phyloP scores from a whole-genome alignment of 805 yeast genomes.

The Spathaspora passalidarum region DNA sequence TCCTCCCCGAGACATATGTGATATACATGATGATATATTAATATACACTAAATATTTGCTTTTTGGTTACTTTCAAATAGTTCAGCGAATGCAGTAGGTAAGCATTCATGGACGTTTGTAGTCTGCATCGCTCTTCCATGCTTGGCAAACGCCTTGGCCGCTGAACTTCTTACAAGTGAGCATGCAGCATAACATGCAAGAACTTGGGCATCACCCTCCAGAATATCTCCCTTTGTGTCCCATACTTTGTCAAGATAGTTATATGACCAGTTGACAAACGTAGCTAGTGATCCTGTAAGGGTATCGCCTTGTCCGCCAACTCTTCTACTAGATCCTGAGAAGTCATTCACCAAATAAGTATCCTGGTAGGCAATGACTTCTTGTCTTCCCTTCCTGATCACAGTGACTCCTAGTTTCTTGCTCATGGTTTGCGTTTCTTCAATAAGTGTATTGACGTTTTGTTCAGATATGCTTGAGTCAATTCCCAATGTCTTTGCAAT shows the following conservation, averaged over 20 bases:
- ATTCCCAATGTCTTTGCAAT: constrained; percentile 50
- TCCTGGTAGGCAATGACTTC: constrained; percentile 63
- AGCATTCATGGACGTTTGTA: constrained; percentile 66
- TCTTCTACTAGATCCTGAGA: constrained; percentile 68
- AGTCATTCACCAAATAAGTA: constrained; percentile 39
- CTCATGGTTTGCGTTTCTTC: constrained; percentile 45
- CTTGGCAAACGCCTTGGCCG: constrained; percentile 58
- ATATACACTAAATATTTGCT: neutral
- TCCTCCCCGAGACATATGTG: no score
- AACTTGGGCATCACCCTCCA: constrained; percentile 29
- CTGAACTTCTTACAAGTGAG: constrained; percentile 61
- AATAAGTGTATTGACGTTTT: constrained; percentile 15
- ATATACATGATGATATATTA: no score
- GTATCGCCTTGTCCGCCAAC: constrained; percentile 99
- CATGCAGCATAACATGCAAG: constrained; percentile 74
- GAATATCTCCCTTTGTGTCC: constrained; percentile 33
- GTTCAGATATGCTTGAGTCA: constrained; percentile 19
- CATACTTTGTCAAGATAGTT: constrained; percentile 61
- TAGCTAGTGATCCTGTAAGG: constrained; percentile 78
- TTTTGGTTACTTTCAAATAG: constrained; percentile 15
- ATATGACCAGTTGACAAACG: constrained; percentile 75
- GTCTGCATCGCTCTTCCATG: constrained; percentile 84
- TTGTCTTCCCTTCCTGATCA: constrained; percentile 68
- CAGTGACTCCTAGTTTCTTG: constrained; percentile 47
- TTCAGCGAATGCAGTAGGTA: constrained; percentile 60